Percentiles rank a stretch among this genome's conserved stretches.
phyloP scores from a whole-genome alignment of 1,284 basidiomycete genomes.

The Pseudozyma sp. region DNA sequence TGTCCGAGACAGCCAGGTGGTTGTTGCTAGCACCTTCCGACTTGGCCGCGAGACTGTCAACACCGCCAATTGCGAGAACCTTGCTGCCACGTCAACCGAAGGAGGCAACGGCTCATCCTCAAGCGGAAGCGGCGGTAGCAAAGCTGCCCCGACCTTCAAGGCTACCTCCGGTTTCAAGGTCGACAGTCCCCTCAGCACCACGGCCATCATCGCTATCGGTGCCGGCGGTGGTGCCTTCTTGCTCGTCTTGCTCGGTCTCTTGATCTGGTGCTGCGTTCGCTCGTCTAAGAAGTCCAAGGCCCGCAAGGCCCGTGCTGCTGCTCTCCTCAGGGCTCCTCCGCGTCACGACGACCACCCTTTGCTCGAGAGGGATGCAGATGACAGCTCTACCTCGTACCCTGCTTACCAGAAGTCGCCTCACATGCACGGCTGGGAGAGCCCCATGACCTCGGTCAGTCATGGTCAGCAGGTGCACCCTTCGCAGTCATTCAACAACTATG shows the following conservation, averaged over 20 bases:
- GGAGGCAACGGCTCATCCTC: conserved; percentile 5
- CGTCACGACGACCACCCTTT: conserved; percentile 37
- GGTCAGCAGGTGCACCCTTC: conserved; percentile 22
- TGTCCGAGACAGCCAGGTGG: conserved; percentile 54
- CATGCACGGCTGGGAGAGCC: conserved; percentile 31
- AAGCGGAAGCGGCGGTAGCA: conserved; percentile 1
- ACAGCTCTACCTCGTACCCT: conserved; percentile 24
- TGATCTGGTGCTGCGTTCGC: conserved; percentile 48
- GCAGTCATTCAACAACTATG: conserved; percentile 11
- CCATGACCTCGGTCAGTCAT: conserved; percentile 41
- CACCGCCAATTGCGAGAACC: conserved; percentile 25
- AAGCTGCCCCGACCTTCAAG: conserved; percentile 53
- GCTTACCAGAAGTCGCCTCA: conserved; percentile 33
- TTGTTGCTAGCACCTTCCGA: conserved; percentile 41
- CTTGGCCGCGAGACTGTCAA: conserved; percentile 41
- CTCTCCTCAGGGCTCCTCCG: conserved; percentile 29
- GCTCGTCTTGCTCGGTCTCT: conserved; percentile 30
- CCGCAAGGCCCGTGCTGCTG: conserved; percentile 28
- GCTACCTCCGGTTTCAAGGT: conserved; percentile 48
- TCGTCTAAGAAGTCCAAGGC: conserved; percentile 39
- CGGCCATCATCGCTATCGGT: conserved; percentile 45
- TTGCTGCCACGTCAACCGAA: conserved; percentile 15
- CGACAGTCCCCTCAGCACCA: conserved; percentile 27
- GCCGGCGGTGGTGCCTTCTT: conserved; percentile 43
- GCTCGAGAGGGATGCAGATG: conserved; percentile 26